Evolutionary conservation across 2,329 filamentous ascomycete species (phyloP).

Genomic region (Apiospora saccharicola): DNA sequence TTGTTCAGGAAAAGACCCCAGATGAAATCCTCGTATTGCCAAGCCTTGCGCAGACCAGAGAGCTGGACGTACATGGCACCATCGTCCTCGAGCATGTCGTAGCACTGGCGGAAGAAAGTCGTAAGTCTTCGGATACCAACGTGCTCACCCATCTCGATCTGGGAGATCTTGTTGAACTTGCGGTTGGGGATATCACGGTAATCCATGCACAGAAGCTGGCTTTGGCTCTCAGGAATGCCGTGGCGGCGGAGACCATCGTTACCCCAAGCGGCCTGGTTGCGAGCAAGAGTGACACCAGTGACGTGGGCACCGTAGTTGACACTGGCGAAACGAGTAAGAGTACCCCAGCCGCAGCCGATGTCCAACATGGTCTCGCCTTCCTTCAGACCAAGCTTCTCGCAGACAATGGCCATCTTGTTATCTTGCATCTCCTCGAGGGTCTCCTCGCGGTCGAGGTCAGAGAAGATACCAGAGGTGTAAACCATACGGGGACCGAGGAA

Average conservation of each 20-base stretch:
- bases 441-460: conserved; percentile 84
- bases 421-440: conserved; percentile 92
- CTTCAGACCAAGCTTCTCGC: conserved; percentile 88
- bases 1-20: conserved; percentile 99
- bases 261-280: conserved; percentile 94
- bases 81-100: conserved; percentile 94
- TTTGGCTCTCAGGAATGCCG: conserved; percentile 83
- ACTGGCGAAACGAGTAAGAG: conserved; percentile 86
- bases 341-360: conserved; percentile 96
- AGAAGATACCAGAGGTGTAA: conserved; percentile 92
- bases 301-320: conserved; percentile 85
- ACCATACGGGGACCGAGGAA: conserved; percentile 98
- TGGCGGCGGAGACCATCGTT: conserved; percentile 83
- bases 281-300: conserved; percentile 88
- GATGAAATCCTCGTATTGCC: conserved; percentile 95
- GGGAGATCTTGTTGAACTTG: conserved; percentile 88
- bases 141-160: conserved; percentile 96
- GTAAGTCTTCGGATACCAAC: conserved; percentile 88
- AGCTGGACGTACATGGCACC: conserved; percentile 94
- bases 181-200: conserved; percentile 86
- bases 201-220: conserved; percentile 88
- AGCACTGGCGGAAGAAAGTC: conserved; percentile 80
- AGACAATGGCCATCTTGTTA: conserved; percentile 93
- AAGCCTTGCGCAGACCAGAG: conserved; percentile 86
- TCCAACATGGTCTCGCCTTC: conserved; percentile 84